Percentiles rank a stretch among this genome's conserved stretches.
Evolutionary conservation across 1,139 yeast genomes (phyloP).

Genomic region (Candida sanyaensis): DNA sequence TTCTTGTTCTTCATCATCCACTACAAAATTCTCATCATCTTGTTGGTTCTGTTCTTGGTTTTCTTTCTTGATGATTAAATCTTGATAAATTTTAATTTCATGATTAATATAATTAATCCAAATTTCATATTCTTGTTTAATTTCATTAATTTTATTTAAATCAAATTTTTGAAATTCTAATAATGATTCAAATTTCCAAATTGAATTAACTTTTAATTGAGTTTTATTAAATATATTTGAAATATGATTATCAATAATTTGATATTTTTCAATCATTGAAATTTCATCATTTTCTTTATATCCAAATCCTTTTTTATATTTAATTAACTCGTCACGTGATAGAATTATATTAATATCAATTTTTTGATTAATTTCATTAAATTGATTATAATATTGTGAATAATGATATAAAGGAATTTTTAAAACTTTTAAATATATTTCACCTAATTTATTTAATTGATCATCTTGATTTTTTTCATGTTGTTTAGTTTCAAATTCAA

Average conservation of each 20-base stretch:
- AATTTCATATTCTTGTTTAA: conserved; percentile 35
- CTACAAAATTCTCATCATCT: neutral
- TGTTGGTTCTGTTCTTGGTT: too few relatives aligned
- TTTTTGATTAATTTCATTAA: conserved; percentile 41
- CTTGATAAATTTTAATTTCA: conserved; percentile 28
- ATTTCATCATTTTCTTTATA: conserved; percentile 24
- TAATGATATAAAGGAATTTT: conserved; percentile 68
- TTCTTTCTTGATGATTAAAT: neutral
- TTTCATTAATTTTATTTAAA: conserved; percentile 19
- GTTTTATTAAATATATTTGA: conserved; percentile 44
- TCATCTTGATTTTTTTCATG: conserved; percentile 13
- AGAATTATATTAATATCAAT: conserved; percentile 36
- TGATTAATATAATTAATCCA: conserved; percentile 58
- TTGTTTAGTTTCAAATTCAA: conserved; percentile 45
- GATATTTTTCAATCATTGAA: conserved; percentile 33
- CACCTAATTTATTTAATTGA: conserved; percentile 26
- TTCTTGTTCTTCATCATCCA: conserved; percentile 9
- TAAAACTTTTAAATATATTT: conserved; percentile 45
- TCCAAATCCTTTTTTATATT: conserved; percentile 24
- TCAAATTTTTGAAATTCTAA: conserved; percentile 48
- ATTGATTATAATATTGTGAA: conserved; percentile 60
- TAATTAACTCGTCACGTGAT: conserved; percentile 19
- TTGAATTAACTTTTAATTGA: conserved; percentile 51
- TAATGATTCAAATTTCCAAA: conserved; percentile 64
- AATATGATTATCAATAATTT: conserved; percentile 44